Evolutionary conservation across 139 green algal genomes (phyloP), one percentile per base, ranked within the genome.

Genomic region (Pseudopediastrum boryanum): DNA sequence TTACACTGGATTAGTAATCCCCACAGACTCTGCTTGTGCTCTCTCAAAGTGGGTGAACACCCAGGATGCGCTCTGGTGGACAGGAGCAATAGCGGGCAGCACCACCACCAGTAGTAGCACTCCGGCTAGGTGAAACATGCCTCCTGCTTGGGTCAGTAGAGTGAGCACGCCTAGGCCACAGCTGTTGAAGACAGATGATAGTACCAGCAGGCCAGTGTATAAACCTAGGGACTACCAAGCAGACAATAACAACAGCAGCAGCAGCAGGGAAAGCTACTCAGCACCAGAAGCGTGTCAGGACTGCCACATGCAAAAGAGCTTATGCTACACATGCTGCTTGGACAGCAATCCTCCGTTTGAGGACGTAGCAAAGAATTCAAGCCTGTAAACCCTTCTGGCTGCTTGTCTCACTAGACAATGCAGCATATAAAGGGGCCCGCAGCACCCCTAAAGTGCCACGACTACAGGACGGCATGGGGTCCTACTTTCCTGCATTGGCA

Each of bases 1-100:
- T 86, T 41, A 86, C 82, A 87, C 76, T n/a, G 39, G 16, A 67
- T 80, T 84, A 5, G 38, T 43, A 51, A 87, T 87, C 43, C 77
- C 77, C 3, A 12, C 41, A 13, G 41, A 48, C 13, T 81, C 31
- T 42, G 66, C 83, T 35, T 63, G 39, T 0, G 50, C 38, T 3
- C 23, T 67, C 19, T 84, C 77, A 56, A 84, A 87, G 52, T 70
- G 41, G 2, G 68, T 46, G 65, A 87, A 87, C 39, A 87, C 83
- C 59, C 51, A 85, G 19, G 51, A 31, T 2, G 83, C 56, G 19
- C 43, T 33, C 35, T 72, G 64, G 35, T 83, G 77, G 19, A 67
- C 8, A 4, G 58, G 56, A 3, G 78, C 65, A 31, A 87, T 76
- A 31, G 43, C 27, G n/a, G 83, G 83, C 8, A 87, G 75, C 25